These are phyloP conservation scores for Warburgia ugandensis DNA, from an alignment of 164 flowering plant species.

Conservation along the genomic window DNA sequence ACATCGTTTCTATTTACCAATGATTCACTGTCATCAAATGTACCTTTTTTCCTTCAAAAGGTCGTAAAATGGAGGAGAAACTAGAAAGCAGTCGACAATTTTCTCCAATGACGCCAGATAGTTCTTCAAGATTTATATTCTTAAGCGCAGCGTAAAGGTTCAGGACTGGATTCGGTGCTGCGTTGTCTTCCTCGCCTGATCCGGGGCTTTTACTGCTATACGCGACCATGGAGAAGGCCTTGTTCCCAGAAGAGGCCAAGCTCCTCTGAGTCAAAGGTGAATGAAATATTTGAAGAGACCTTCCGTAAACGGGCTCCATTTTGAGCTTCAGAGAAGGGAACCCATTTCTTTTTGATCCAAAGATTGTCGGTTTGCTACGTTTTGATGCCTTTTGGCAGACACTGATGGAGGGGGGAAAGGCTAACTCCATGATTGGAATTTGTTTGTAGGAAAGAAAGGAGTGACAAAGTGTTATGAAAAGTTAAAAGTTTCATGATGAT, in stretches of 20 bases:
- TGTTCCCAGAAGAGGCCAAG: conserved; percentile 9
- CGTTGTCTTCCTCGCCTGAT: conserved; percentile 25
- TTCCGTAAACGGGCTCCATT: not conserved
- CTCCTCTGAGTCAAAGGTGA: conserved; percentile 4
- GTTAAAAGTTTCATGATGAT: not conserved
- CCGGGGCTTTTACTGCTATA: conserved; percentile 9
- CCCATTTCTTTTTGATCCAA: not conserved
- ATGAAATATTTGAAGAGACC: not conserved
- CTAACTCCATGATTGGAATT: conserved; percentile 13
- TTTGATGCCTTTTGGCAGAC: not conserved
- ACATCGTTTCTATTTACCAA: not conserved
- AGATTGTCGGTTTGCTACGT: not conserved
- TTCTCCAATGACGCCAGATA: conserved; percentile 51
- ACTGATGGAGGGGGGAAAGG: conserved; percentile 8
- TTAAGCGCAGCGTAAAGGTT: conserved; percentile 46
- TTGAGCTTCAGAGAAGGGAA: not conserved
- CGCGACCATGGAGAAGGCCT: conserved; percentile 3
- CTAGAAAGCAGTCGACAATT: conserved; percentile 54
- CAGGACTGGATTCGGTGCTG: conserved; percentile 46
- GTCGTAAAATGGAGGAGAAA: conserved; percentile 31
- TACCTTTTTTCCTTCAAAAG: conserved; percentile 56
- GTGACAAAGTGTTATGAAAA: not conserved
- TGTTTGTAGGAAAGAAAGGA: not conserved
- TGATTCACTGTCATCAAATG: not conserved
- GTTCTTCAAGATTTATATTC: conserved; percentile 25